Evolutionary conservation across 352 stramenopile species (phyloP).

Genomic region (Pythium utonaiense): DNA sequence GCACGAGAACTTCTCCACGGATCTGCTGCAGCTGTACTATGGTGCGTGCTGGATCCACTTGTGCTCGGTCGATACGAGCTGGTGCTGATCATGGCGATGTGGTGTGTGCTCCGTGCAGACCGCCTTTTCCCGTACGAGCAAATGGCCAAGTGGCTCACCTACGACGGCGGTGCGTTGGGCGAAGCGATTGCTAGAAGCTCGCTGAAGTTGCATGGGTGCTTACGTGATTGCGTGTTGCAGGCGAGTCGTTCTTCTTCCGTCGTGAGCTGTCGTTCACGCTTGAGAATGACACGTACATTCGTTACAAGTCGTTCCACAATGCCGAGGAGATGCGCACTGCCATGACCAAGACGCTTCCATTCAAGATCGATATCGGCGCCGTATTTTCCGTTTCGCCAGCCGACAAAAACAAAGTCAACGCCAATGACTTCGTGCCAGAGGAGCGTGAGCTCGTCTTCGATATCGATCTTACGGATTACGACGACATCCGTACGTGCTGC

Average conservation of each 20-base stretch:
- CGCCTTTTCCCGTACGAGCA: slow-evolving; percentile 85
- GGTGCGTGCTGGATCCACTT: slow-evolving; percentile 27
- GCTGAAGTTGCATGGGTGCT: too few species aligned
- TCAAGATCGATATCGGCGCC: slow-evolving; percentile 99
- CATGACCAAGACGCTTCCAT: slow-evolving; percentile 92
- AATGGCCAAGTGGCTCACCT: slow-evolving; percentile 81
- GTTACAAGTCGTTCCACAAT: slow-evolving; percentile 94
- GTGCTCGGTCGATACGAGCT: not conserved
- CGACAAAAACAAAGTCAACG: slow-evolving; percentile 86
- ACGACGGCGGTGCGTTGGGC: slow-evolving; percentile 60
- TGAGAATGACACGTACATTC: slow-evolving; percentile 99
- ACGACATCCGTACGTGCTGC: slow-evolving; percentile 97
- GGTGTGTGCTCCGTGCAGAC: slow-evolving; percentile 40
- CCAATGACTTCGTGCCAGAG: slow-evolving; percentile 87
- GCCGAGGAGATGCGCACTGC: slow-evolving; percentile 78
- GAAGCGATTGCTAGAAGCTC: too few species aligned
- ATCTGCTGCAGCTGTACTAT: slow-evolving; percentile 87
- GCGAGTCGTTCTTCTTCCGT: slow-evolving; percentile 78
- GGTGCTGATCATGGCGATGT: not conserved
- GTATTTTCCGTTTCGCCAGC: slow-evolving; percentile 89
- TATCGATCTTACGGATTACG: slow-evolving; percentile 99
- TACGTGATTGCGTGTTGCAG: slow-evolving; percentile 24
- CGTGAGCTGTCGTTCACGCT: slow-evolving; percentile 98
- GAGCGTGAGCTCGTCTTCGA: slow-evolving; percentile 99
- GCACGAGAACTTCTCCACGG: slow-evolving; percentile 78